phyloP scores from a whole-genome alignment of 2,329 filamentous ascomycete species.

The Podosphaera fusca region DNA sequence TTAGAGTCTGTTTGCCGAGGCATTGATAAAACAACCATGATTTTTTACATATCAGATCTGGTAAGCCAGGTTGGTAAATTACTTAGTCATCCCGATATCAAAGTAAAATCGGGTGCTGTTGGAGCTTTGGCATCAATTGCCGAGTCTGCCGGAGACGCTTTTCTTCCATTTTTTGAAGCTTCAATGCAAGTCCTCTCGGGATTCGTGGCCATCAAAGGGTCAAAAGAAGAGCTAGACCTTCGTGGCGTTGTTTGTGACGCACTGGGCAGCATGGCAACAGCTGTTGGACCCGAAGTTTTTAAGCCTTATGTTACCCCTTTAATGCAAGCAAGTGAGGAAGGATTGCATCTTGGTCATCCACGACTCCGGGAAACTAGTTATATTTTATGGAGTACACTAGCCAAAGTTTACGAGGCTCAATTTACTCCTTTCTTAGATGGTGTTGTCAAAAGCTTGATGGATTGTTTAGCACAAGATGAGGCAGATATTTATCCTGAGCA shows the following conservation, averaged over 20 bases:
- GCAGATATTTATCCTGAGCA: conserved; percentile 56
- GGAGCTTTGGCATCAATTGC: conserved; percentile 82
- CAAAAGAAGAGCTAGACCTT: conserved; percentile 71
- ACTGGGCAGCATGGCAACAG: conserved; percentile 75
- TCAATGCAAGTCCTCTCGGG: conserved; percentile 76
- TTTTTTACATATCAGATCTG: conserved; percentile 59
- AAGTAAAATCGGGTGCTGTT: conserved; percentile 73
- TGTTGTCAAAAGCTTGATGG: conserved; percentile 58
- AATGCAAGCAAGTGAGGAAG: conserved; percentile 84
- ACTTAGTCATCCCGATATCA: conserved; percentile 63
- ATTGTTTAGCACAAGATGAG: conserved; percentile 75
- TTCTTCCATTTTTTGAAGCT: conserved; percentile 75
- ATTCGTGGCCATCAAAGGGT: conserved; percentile 69
- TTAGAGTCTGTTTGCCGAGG: conserved; percentile 81
- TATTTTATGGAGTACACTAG: conserved; percentile 84
- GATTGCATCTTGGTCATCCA: conserved; percentile 67
- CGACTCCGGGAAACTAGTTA: conserved; percentile 89
- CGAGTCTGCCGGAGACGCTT: conserved; percentile 57
- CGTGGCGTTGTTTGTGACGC: conserved; percentile 79
- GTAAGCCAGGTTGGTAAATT: conserved; percentile 68
- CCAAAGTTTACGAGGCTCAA: conserved; percentile 75
- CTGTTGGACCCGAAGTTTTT: conserved; percentile 69
- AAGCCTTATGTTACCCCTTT: conserved; percentile 76
- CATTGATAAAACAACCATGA: conserved; percentile 58
- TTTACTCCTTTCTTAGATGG: conserved; percentile 59